Conservation (phyloP, 2,329 filamentous ascomycete species). For the Diplodia corticola region DNA sequence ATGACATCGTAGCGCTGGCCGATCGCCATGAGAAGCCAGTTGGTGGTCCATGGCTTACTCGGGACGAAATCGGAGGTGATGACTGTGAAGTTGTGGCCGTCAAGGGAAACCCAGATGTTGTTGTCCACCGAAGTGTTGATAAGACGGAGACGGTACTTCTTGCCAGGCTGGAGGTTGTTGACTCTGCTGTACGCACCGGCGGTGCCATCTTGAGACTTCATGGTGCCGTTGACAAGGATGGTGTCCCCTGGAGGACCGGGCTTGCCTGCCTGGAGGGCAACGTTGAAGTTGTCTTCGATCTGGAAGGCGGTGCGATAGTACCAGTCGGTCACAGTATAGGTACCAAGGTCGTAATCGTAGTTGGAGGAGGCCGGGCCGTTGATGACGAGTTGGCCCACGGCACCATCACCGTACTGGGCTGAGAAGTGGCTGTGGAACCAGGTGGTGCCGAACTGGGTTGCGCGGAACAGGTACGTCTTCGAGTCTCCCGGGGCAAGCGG, state of each 20-base stretch:
- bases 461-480: conserved; percentile 60
- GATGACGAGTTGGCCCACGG: conserved; percentile 43
- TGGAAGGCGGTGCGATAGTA: conserved; percentile 45
- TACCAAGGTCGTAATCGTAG: conserved; percentile 60
- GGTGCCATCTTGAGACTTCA: conserved; percentile 44
- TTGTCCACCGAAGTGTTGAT: conserved; percentile 51
- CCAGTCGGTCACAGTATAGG: conserved; percentile 62
- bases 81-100: conserved; percentile 35
- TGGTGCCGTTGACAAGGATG: conserved; percentile 57
- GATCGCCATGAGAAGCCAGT: conserved; percentile 43
- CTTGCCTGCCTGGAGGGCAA: conserved; percentile 33
- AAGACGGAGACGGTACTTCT: conserved; percentile 58
- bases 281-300: conserved; percentile 28
- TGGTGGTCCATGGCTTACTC: conserved; percentile 34
- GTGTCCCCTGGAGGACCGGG: conserved; percentile 46
- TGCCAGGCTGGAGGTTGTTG: conserved; percentile 41
- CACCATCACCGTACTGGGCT: conserved; percentile 46
- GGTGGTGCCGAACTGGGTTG: conserved; percentile 48
- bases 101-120: conserved; percentile 32
- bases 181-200: conserved; percentile 34
- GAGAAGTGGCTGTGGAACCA: conserved; percentile 46
- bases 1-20: conserved; percentile 49
- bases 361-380: conserved; percentile 43
- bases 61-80: conserved; percentile 38
- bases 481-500: conserved; percentile 62